These are phyloP conservation scores for Candida stauntonica DNA, from an alignment of 805 yeast species.

Conservation along the genomic window DNA sequence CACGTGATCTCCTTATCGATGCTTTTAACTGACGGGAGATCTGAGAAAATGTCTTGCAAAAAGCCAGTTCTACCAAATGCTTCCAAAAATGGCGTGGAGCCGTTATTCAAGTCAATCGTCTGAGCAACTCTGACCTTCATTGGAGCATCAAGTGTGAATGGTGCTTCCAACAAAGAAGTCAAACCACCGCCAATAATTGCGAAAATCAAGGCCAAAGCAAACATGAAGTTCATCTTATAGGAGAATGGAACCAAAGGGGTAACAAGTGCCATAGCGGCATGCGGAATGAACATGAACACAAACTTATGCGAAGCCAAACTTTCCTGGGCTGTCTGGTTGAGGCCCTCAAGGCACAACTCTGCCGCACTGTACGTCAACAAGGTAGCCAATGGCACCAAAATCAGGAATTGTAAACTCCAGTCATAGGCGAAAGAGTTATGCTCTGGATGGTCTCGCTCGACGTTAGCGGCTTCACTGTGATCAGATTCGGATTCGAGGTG, in stretches of 20 bases:
- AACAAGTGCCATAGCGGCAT: slow-evolving; percentile 35
- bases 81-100: slow-evolving; percentile 33
- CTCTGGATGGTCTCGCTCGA: slow-evolving; percentile 20
- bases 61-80: slow-evolving; percentile 50
- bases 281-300: slow-evolving; percentile 34
- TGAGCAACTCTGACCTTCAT: slow-evolving; percentile 71
- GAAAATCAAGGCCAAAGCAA: slow-evolving; percentile 38
- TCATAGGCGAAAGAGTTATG: slow-evolving; percentile 55
- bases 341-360: slow-evolving; percentile 54
- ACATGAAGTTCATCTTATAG: slow-evolving; percentile 56
- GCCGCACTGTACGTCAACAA: slow-evolving; percentile 49
- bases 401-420: slow-evolving; percentile 73
- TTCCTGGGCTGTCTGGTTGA: slow-evolving; percentile 71
- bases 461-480: slow-evolving; percentile 5
- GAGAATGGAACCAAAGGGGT: slow-evolving; percentile 62
- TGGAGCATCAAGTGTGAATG: slow-evolving; percentile 64
- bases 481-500: slow-evolving; percentile 15
- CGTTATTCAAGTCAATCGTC: slow-evolving; percentile 42
- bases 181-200: slow-evolving; percentile 36
- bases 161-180: slow-evolving; percentile 37
- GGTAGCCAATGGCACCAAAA: slow-evolving; percentile 62
- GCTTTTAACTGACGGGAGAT: slow-evolving; percentile 60
- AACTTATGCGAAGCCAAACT: slow-evolving; percentile 39
- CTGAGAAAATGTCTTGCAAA: slow-evolving; percentile 43
- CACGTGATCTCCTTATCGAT: slow-evolving; percentile 33